phyloP scores from a whole-genome alignment of 139 green algal genomes.

The Chlamydomonas sp. region DNA sequence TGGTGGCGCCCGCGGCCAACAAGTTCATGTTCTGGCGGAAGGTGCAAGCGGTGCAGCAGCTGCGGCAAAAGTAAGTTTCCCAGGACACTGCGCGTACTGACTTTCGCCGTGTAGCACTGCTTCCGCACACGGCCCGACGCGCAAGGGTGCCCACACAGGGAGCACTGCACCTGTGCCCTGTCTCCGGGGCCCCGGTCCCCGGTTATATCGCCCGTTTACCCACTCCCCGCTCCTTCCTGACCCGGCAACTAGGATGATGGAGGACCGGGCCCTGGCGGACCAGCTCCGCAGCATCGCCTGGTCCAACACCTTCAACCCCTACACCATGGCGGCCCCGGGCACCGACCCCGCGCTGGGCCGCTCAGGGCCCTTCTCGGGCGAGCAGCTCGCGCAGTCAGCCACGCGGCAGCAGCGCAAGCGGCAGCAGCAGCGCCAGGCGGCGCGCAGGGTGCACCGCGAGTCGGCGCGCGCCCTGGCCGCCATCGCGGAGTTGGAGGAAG shows the following conservation, averaged over 20 bases:
- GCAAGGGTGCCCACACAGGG: not conserved
- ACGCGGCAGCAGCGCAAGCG: not conserved
- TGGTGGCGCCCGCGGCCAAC: conserved; percentile 53
- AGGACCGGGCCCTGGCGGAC: conserved; percentile 46
- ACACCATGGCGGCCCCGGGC: conserved; percentile 3
- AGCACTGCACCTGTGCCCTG: not conserved
- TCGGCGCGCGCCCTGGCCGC: too few species aligned
- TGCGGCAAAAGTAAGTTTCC: conserved; percentile 33
- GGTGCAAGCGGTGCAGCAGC: conserved; percentile 45
- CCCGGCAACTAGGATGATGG: conserved; percentile 36
- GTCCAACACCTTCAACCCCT: conserved; percentile 12
- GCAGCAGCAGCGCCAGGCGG: not conserved
- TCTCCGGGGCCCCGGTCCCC: not conserved
- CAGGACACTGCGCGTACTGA: not conserved
- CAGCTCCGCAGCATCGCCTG: conserved; percentile 45
- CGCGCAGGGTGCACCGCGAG: not conserved
- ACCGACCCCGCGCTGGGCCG: conserved; percentile 6
- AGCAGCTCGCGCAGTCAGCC: not conserved
- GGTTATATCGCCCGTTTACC: too few species aligned
- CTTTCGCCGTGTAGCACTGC: not conserved
- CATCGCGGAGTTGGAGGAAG: not conserved
- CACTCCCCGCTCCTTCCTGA: not conserved
- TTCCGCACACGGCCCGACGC: not conserved
- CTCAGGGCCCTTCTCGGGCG: not conserved
- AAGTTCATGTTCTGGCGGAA: conserved; percentile 61